Percentiles rank a stretch among this genome's conserved stretches.
These are phyloP conservation scores for Phytophthora gonapodyides DNA, from an alignment of 352 stramenopile genomes.

Conservation along the genomic window DNA sequence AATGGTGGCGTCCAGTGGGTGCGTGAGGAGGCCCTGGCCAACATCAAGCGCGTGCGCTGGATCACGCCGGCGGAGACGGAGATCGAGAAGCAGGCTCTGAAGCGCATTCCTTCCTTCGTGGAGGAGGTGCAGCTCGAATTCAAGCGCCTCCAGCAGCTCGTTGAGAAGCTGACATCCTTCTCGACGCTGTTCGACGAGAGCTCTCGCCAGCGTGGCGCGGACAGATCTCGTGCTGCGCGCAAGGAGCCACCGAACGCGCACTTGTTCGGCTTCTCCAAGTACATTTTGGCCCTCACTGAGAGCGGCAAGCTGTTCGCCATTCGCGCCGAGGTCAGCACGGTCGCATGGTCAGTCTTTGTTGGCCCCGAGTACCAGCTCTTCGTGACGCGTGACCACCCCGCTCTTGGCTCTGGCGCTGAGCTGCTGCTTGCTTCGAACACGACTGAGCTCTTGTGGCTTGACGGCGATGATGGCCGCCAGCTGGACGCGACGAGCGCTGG, in stretches of 20 bases:
- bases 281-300: slow-evolving; percentile 71
- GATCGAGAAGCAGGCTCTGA: slow-evolving; percentile 76
- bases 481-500: slow-evolving; percentile 43
- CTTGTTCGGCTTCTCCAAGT: slow-evolving; percentile 87
- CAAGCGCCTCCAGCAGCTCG: slow-evolving; percentile 55
- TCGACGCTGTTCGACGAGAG: slow-evolving; percentile 58
- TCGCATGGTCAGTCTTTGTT: slow-evolving; percentile 76
- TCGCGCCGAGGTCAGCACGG: slow-evolving; percentile 68
- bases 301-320: slow-evolving; percentile 85
- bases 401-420: slow-evolving; percentile 70
- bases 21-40: slow-evolving; percentile 79
- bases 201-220: slow-evolving; percentile 24
- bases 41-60: slow-evolving; percentile 79
- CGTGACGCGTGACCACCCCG: slow-evolving; percentile 79
- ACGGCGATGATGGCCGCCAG: slow-evolving; percentile 64
- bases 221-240: slow-evolving; percentile 44
- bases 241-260: slow-evolving; percentile 70
- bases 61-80: slow-evolving; percentile 78
- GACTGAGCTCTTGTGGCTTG: slow-evolving; percentile 68
- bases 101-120: slow-evolving; percentile 70
- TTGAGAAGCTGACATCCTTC: slow-evolving; percentile 50
- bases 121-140: slow-evolving; percentile 73
- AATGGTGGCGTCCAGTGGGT: slow-evolving; percentile 62
- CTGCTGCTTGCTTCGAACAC: slow-evolving; percentile 69
- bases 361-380: slow-evolving; percentile 74